Evolutionary conservation across 768 basidiomycete species (phyloP).

Genomic region (Coprinopsis strossmayeri): DNA sequence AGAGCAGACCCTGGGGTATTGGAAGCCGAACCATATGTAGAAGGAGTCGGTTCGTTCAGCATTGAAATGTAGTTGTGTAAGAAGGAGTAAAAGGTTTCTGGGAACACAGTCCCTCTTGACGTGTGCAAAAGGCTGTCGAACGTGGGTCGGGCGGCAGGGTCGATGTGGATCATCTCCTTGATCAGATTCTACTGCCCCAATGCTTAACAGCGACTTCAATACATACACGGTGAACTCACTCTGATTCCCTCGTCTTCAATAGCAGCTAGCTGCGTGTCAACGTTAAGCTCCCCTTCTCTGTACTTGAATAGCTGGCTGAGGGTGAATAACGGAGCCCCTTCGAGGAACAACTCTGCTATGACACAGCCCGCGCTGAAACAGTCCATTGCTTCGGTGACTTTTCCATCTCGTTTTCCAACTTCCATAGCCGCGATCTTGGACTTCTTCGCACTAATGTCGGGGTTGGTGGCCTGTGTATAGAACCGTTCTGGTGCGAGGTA

Average conservation of each 20-base stretch:
- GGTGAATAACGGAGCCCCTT: constrained; percentile 89
- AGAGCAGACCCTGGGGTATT: constrained; percentile 22
- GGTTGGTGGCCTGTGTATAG: constrained; percentile 65
- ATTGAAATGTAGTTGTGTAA: constrained; percentile 85
- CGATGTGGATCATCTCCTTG: constrained; percentile 82
- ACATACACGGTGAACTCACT: constrained; percentile 39
- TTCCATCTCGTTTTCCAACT: constrained; percentile 68
- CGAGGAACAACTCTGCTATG: constrained; percentile 91
- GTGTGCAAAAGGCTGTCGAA: constrained; percentile 75
- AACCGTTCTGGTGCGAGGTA: constrained; percentile 97
- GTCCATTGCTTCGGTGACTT: constrained; percentile 95
- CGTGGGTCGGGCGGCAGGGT: constrained; percentile 69
- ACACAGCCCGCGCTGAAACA: constrained; percentile 95
- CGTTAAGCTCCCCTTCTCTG: constrained; percentile 73
- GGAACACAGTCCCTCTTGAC: constrained; percentile 75
- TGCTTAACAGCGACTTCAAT: no score
- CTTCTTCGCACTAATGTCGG: constrained; percentile 67
- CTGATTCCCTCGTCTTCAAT: constrained; percentile 81
- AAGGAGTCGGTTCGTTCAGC: constrained; percentile 56
- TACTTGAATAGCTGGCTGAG: constrained; percentile 95
- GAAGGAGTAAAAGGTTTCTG: constrained; percentile 93
- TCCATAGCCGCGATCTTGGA: constrained; percentile 38
- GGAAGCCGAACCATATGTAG: constrained; percentile 35
- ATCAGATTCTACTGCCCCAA: constrained; percentile 62
- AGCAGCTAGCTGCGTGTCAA: constrained; percentile 62